Evolutionary conservation across 176 grass and related monocot genomes (phyloP).

Genomic region (Phoenix roebelenii): DNA sequence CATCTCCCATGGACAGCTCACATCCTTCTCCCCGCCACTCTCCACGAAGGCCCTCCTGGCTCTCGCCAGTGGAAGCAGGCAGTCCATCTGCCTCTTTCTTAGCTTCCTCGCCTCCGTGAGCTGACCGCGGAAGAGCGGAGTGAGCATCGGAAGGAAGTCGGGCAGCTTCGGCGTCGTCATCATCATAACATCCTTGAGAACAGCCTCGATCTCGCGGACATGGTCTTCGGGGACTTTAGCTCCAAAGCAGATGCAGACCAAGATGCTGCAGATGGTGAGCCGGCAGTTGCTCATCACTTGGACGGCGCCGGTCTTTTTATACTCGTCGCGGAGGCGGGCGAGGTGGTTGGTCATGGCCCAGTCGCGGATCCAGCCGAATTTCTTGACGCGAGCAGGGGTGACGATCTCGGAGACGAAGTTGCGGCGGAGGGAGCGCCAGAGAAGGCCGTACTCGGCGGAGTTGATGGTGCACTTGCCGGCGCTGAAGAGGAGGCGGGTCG

Average conservation of each 20-base stretch:
- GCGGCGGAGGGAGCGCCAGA: constrained; percentile 47
- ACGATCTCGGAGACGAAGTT: constrained; percentile 42
- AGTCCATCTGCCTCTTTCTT: constrained; percentile 52
- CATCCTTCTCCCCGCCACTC: constrained; percentile 19
- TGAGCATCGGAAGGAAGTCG: constrained; percentile 74
- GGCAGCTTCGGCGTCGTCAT: constrained; percentile 74
- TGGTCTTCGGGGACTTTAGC: constrained; percentile 67
- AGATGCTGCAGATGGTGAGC: constrained; percentile 91
- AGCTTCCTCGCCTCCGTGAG: constrained; percentile 41
- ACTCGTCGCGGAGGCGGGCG: constrained; percentile 49
- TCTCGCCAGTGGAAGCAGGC: constrained; percentile 57
- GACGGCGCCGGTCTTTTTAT: constrained; percentile 20
- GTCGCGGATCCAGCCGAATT: constrained; percentile 86
- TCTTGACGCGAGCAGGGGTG: not conserved
- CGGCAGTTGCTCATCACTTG: constrained; percentile 58
- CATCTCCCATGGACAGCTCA: constrained; percentile 38
- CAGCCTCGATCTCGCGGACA: constrained; percentile 73
- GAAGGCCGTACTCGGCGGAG: constrained; percentile 24
- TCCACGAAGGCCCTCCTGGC: constrained; percentile 52
- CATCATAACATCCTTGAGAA: constrained; percentile 97
- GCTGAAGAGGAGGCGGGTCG: constrained; percentile 84
- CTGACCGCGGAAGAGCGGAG: constrained; percentile 67
- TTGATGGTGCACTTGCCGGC: constrained; percentile 89
- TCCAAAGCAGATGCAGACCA: constrained; percentile 97
- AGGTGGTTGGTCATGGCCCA: constrained; percentile 82